Percentiles rank a stretch among this genome's conserved stretches.
Evolutionary conservation across 129 eudicot genomes (phyloP).

Genomic region (Tagetes erecta): DNA sequence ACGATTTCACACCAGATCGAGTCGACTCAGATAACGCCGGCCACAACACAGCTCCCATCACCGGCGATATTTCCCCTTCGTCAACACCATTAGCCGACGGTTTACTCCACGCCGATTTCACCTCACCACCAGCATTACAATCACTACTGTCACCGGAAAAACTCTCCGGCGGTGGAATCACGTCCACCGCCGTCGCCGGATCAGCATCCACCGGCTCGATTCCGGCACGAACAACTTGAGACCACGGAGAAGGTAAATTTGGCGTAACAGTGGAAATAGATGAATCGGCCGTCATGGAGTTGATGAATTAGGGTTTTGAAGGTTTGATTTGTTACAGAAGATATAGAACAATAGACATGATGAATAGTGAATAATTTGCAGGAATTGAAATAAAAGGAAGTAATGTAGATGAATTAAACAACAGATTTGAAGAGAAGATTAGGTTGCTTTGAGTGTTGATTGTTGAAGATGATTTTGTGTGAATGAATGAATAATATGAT

Average conservation of each 20-base stretch:
- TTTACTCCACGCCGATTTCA: conserved; percentile 64
- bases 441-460: no score
- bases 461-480: no score
- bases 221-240: conserved; percentile 47
- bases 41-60: conserved; percentile 66
- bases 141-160: background rate
- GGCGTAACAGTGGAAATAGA: conserved; percentile 24
- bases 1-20: conserved; percentile 37
- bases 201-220: conserved; percentile 18
- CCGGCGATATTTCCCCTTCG: conserved; percentile 31
- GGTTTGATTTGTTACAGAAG: background rate
- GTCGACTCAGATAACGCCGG: conserved; percentile 77
- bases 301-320: conserved; percentile 7
- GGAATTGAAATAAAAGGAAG: background rate
- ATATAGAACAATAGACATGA: background rate
- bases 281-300: conserved; percentile 33
- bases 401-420: background rate
- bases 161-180: conserved; percentile 19
- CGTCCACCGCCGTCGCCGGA: conserved; percentile 25
- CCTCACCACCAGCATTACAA: conserved; percentile 48
- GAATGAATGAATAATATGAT: no score
- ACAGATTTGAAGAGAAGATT: no score
- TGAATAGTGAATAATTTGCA: background rate
- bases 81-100: conserved; percentile 51
- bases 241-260: conserved; percentile 39